Percentiles rank a stretch among this genome's conserved stretches.
Evolutionary conservation across 2,329 filamentous ascomycete genomes (phyloP).

Genomic region (Claviceps sp.): DNA sequence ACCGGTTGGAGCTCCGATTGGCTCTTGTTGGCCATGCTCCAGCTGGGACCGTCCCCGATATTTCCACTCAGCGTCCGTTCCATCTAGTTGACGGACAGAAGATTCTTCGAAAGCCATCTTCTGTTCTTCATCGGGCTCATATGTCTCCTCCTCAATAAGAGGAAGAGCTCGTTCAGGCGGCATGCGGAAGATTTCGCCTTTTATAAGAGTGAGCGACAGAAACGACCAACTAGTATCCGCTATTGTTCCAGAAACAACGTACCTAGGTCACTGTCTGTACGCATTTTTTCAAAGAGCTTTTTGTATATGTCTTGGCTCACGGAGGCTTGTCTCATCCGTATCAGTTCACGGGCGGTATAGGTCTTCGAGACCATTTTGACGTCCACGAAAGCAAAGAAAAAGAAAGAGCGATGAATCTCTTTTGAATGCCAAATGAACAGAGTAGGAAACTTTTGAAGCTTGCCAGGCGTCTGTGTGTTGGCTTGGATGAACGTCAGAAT

Average conservation of each 20-base stretch:
- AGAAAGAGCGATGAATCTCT: constrained; percentile 23
- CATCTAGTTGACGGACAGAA: constrained; percentile 21
- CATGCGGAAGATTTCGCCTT: constrained; percentile 21
- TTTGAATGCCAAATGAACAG: constrained; percentile 25
- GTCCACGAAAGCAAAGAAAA: constrained; percentile 26
- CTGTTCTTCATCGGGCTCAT: constrained; percentile 6
- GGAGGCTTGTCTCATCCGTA: constrained; percentile 20
- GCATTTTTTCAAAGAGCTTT: constrained; percentile 21
- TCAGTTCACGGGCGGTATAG: constrained; percentile 33
- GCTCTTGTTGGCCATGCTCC: constrained; percentile 29
- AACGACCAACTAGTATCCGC: neutral
- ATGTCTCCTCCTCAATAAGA: constrained; percentile 18
- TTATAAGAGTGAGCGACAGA: neutral
- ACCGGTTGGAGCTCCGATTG: constrained; percentile 39
- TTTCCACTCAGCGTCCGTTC: constrained; percentile 29
- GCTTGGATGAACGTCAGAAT: constrained; percentile 22
- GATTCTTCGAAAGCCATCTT: constrained; percentile 6
- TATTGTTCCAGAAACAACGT: constrained; percentile 6
- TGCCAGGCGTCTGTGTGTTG: constrained; percentile 10
- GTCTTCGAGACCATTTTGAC: constrained; percentile 28
- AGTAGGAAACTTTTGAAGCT: constrained; percentile 19
- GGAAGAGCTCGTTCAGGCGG: constrained; percentile 14
- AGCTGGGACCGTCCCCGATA: constrained; percentile 33
- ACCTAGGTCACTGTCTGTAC: constrained; percentile 29
- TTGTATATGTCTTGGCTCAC: constrained; percentile 15